phyloP scores from a whole-genome alignment of 1,284 basidiomycete species.

The Irpex sp. region DNA sequence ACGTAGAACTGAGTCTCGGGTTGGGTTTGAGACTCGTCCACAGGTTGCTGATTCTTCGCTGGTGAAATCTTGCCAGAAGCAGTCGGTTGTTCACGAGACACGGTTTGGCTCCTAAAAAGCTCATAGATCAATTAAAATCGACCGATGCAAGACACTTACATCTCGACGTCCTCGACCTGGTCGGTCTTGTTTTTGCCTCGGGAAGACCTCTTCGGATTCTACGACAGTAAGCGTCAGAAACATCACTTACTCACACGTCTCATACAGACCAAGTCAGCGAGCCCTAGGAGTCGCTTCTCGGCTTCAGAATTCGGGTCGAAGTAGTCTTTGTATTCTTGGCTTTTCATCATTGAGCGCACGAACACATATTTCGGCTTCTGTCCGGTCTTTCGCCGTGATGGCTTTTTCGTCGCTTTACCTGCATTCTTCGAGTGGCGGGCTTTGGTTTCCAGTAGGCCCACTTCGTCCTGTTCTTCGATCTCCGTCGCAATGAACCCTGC shows the following conservation, averaged over 20 bases:
- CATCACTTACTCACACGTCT: neutral
- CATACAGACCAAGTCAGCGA: conserved; percentile 45
- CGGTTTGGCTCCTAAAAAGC: neutral
- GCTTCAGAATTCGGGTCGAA: conserved; percentile 56
- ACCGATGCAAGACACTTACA: conserved; percentile 13
- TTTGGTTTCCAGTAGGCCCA: conserved; percentile 41
- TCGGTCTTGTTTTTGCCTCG: conserved; percentile 13
- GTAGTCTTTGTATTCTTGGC: conserved; percentile 53
- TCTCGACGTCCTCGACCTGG: conserved; percentile 11
- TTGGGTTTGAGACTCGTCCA: conserved; percentile 40
- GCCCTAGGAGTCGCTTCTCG: conserved; percentile 53
- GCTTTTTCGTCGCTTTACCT: conserved; percentile 31
- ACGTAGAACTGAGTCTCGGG: conserved; percentile 39
- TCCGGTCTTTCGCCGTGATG: conserved; percentile 41
- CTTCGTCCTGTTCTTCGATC: conserved; percentile 39
- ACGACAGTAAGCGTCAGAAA: conserved; percentile 11
- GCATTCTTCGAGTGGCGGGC: conserved; percentile 40
- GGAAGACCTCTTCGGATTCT: conserved; percentile 24
- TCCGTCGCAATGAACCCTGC: conserved; percentile 59
- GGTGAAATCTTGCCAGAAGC: neutral
- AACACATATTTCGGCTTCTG: conserved; percentile 57
- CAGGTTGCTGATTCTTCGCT: neutral
- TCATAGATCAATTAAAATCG: neutral
- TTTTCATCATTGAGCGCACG: conserved; percentile 39
- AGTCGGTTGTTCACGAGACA: neutral